Evolutionary conservation across 1,139 yeast species (phyloP).

Genomic region (Lodderomyces elongisporus): DNA sequence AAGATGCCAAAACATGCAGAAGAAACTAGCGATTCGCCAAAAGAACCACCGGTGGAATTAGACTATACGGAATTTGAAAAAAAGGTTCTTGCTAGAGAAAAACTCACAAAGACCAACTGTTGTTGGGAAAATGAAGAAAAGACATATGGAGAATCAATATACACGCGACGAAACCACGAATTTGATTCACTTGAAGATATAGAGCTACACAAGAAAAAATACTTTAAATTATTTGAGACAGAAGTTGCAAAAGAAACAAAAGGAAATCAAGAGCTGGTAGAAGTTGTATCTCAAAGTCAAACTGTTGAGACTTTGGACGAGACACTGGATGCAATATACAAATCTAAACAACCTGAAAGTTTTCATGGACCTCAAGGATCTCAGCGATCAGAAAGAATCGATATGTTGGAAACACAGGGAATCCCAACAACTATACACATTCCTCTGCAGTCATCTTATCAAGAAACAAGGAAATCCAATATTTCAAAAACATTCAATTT

Average conservation of each 20-base stretch:
- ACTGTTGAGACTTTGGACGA: too few relatives aligned
- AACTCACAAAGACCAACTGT: not conserved
- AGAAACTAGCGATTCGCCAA: slow-evolving; percentile 7
- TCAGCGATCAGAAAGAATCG: not conserved
- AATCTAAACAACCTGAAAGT: slow-evolving; percentile 19
- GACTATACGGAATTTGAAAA: slow-evolving; percentile 5
- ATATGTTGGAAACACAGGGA: not conserved
- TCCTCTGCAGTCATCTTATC: slow-evolving; percentile 3
- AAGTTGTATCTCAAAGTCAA: slow-evolving; percentile 28
- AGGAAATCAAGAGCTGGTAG: too few relatives aligned
- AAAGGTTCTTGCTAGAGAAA: not conserved
- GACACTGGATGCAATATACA: not conserved
- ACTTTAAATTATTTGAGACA: slow-evolving; percentile 18
- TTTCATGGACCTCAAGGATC: not conserved
- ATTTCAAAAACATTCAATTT: not conserved
- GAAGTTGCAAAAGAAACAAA: slow-evolving; percentile 45
- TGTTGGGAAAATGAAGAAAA: not conserved
- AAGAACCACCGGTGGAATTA: not conserved
- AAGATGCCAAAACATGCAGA: too few relatives aligned
- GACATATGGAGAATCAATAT: slow-evolving; percentile 10
- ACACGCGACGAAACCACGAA: slow-evolving; percentile 12
- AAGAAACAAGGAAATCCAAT: not conserved
- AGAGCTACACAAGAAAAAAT: slow-evolving; percentile 14
- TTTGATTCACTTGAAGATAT: slow-evolving; percentile 10
- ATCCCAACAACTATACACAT: slow-evolving; percentile 3